Conservation (phyloP, 1,139 yeast genomes). For the Eremothecium cymbalariae region DNA sequence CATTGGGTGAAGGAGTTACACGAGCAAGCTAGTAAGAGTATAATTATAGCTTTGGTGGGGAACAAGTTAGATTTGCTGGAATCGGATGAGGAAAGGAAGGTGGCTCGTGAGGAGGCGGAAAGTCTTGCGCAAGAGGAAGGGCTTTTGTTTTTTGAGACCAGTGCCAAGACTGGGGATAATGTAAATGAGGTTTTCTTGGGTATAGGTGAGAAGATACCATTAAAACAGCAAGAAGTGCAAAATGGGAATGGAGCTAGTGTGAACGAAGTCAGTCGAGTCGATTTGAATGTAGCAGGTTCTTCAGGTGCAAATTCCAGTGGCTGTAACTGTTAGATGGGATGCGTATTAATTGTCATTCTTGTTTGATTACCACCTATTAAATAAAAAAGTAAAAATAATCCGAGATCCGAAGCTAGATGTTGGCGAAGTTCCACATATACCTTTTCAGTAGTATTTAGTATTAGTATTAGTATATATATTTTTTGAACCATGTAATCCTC, state of each 20-base stretch:
- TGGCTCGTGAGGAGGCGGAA: slow-evolving; percentile 81
- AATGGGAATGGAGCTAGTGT: slow-evolving; percentile 15
- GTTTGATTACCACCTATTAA: no score
- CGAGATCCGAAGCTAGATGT: no score
- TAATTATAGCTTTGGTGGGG: slow-evolving; percentile 88
- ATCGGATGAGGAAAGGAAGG: slow-evolving; percentile 53
- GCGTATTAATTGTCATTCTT: no score
- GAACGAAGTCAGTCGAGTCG: slow-evolving; percentile 24
- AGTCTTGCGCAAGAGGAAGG: slow-evolving; percentile 78
- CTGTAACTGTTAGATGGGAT: slow-evolving; percentile 9
- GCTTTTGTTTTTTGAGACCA: slow-evolving; percentile 82
- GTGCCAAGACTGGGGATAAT: slow-evolving; percentile 88
- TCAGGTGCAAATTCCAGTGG: slow-evolving; percentile 4
- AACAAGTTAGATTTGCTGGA: slow-evolving; percentile 73
- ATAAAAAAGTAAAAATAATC: no score
- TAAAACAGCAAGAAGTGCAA: slow-evolving; percentile 18
- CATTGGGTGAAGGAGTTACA: slow-evolving; percentile 97
- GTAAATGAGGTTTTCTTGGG: slow-evolving; percentile 89
- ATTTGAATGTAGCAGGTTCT: slow-evolving; percentile 14
- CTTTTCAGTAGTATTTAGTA: no score
- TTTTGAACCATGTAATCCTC: no score
- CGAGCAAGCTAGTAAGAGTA: slow-evolving; percentile 88
- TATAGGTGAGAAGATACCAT: slow-evolving; percentile 57
- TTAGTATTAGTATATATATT: no score
- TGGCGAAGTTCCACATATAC: no score